phyloP scores from a whole-genome alignment of 768 basidiomycete genomes.

The Lepiota venenata region DNA sequence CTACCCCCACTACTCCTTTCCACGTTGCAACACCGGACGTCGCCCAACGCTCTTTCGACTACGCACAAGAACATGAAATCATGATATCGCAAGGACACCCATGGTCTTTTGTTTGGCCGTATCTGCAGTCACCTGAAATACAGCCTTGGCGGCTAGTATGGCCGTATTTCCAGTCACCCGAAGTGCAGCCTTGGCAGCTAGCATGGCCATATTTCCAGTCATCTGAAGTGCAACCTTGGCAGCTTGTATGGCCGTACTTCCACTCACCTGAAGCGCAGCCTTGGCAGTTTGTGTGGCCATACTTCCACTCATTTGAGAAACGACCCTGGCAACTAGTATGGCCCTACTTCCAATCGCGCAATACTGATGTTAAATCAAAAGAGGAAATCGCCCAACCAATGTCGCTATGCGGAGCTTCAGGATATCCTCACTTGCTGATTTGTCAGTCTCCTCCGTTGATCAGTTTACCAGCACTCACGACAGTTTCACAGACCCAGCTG shows the following conservation, averaged over 20 bases:
- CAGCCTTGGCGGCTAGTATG: slow-evolving; percentile 17
- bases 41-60: slow-evolving; percentile 32
- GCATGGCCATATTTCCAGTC: slow-evolving; percentile 4
- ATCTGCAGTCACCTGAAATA: background rate
- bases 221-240: slow-evolving; percentile 9
- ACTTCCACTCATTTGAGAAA: background rate
- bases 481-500: slow-evolving; percentile 18
- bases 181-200: slow-evolving; percentile 13
- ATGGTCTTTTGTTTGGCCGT: slow-evolving; percentile 15
- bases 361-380: background rate
- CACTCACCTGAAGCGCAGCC: no score
- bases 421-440: slow-evolving; percentile 14
- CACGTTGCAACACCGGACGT: slow-evolving; percentile 38
- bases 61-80: slow-evolving; percentile 9
- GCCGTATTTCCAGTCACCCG: background rate
- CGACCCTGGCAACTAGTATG: slow-evolving; percentile 14
- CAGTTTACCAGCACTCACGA: background rate
- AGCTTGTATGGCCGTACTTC: slow-evolving; percentile 17
- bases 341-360: background rate
- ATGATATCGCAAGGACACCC: slow-evolving; percentile 4
- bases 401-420: background rate
- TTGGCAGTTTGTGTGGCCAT: background rate
- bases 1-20: slow-evolving; percentile 32
- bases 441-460: slow-evolving; percentile 19
- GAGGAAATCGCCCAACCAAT: background rate